phyloP scores from a whole-genome alignment of 768 basidiomycete genomes.

The Cytidiella melzeri region DNA sequence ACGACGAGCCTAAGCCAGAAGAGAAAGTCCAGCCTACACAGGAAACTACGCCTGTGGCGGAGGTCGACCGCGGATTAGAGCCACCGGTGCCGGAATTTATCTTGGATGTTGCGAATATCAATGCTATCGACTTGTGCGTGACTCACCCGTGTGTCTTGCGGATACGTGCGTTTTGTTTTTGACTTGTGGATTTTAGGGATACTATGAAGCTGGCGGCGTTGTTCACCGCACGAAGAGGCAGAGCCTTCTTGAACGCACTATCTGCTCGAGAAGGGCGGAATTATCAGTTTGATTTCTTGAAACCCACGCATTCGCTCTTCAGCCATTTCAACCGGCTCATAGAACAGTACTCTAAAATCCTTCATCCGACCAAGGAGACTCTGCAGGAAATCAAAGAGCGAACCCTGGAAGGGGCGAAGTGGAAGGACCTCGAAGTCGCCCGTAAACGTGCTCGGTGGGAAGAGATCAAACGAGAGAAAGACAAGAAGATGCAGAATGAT shows the following conservation, averaged over 20 bases:
- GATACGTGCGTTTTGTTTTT: background rate
- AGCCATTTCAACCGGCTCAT: slow-evolving; percentile 96
- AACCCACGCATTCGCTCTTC: slow-evolving; percentile 93
- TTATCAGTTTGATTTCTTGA: slow-evolving; percentile 96
- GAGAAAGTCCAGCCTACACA: slow-evolving; percentile 36
- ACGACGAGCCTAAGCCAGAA: slow-evolving; percentile 49
- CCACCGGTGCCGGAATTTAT: slow-evolving; percentile 81
- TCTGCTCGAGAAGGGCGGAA: slow-evolving; percentile 89
- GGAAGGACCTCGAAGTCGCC: slow-evolving; percentile 74
- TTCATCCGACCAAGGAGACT: slow-evolving; percentile 74
- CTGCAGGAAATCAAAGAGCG: slow-evolving; percentile 66
- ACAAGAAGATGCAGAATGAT: slow-evolving; percentile 83
- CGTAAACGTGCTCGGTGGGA: slow-evolving; percentile 86
- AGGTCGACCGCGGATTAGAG: slow-evolving; percentile 62
- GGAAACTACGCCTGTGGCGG: slow-evolving; percentile 32
- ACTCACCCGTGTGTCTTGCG: background rate
- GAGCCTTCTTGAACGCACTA: slow-evolving; percentile 77
- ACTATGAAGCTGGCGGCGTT: slow-evolving; percentile 95
- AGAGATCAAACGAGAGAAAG: slow-evolving; percentile 72
- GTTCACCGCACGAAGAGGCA: slow-evolving; percentile 89
- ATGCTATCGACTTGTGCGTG: slow-evolving; percentile 85
- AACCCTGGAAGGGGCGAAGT: slow-evolving; percentile 58
- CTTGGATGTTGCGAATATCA: slow-evolving; percentile 82
- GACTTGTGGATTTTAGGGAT: slow-evolving; percentile 46
- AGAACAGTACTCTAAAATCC: slow-evolving; percentile 89